Conservation (phyloP, 2,329 filamentous ascomycete species). For the Ophidiomyces ophidiicola region DNA sequence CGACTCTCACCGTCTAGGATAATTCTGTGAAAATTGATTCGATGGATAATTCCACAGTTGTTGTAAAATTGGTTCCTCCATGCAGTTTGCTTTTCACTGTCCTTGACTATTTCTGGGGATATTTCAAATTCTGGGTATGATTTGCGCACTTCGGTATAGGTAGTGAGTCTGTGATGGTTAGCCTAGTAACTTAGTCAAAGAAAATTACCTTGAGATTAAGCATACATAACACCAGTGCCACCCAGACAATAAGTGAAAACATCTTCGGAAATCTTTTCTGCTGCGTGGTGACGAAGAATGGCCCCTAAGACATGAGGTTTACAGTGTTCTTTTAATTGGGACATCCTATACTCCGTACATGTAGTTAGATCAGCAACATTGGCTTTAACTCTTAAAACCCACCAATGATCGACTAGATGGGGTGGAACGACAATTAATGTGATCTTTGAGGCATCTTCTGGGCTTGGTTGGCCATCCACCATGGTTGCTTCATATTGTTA, state of each 20-base stretch:
- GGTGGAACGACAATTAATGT: slow-evolving; percentile 31
- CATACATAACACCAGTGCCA: slow-evolving; percentile 20
- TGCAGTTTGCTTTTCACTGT: slow-evolving; percentile 18
- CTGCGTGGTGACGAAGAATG: slow-evolving; percentile 21
- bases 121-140: slow-evolving; percentile 23
- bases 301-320: slow-evolving; percentile 16
- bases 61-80: slow-evolving; percentile 19
- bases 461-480: slow-evolving; percentile 23
- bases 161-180: slow-evolving; percentile 24
- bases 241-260: slow-evolving; percentile 17
- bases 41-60: slow-evolving; percentile 25
- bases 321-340: slow-evolving; percentile 26
- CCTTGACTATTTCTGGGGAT: slow-evolving; percentile 14
- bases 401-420: slow-evolving; percentile 27
- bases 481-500: slow-evolving; percentile 30
- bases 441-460: slow-evolving; percentile 18
- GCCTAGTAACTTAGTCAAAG: background rate
- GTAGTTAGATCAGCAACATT: background rate
- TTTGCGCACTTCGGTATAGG: slow-evolving; percentile 26
- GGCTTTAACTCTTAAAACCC: slow-evolving; percentile 7
- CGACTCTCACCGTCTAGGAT: slow-evolving; percentile 28
- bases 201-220: background rate
- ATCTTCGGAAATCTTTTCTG: slow-evolving; percentile 15
- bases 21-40: slow-evolving; percentile 28
- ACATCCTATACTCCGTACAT: slow-evolving; percentile 21